A percentile compares a stretch with the other conserved stretches of the same genome.
Evolutionary conservation across 176 grass and related monocot genomes (phyloP).

Genomic region (sorghum (Sorghum bicolor)): Sorghum_bicolor_NCBIv3 NC_012872.2:68193001-68193500

Average conservation of each 20-base stretch:
- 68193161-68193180: neutral
- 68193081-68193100: constrained; percentile 1
- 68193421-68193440: neutral
- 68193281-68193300: constrained; percentile 91
- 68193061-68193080: constrained; percentile 75
- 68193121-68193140: constrained; percentile 30
- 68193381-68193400: neutral
- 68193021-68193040: constrained; percentile 97
- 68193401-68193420: neutral
- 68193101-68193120: constrained; percentile 6
- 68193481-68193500: neutral
- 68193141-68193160: constrained; percentile 10
- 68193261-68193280: constrained; percentile 93
- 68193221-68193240: constrained; percentile 92
- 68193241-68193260: constrained; percentile 85
- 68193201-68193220: constrained; percentile 89
- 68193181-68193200: constrained; percentile 95
- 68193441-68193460: neutral
- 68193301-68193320: constrained; percentile 94
- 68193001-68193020: constrained; percentile 90
- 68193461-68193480: neutral
- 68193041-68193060: constrained; percentile 94
- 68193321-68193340: constrained; percentile 23
- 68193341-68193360: constrained; percentile 23
- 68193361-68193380: constrained; percentile 28